These are phyloP conservation scores for Tripterygium wilfordii DNA, from an alignment of 177 flowering plant genomes.

Conservation along the genomic window DNA sequence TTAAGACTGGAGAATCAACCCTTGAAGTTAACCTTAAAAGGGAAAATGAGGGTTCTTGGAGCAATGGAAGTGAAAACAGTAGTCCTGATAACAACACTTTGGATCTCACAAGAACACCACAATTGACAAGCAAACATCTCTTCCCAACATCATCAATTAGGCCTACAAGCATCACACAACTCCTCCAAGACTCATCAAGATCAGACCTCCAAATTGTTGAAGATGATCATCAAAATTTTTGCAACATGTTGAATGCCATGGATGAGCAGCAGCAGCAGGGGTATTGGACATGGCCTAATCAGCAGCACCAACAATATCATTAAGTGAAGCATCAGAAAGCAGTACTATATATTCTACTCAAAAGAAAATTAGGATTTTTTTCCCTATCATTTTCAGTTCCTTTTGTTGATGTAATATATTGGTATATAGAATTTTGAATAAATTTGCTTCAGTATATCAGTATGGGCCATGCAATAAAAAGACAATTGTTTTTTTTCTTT, in stretches of 20 bases:
- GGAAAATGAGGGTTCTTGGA: slow-evolving; percentile 31
- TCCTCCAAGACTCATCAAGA: slow-evolving; percentile 25
- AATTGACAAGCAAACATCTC: slow-evolving; percentile 20
- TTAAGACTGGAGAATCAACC: slow-evolving; percentile 24
- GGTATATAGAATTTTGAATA: too few species aligned
- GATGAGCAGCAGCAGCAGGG: slow-evolving; percentile 44
- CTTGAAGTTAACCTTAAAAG: slow-evolving; percentile 19
- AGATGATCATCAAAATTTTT: slow-evolving; percentile 30
- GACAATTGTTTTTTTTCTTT: slow-evolving; percentile 10
- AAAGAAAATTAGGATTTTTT: slow-evolving; percentile 9
- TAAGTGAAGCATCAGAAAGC: too few species aligned
- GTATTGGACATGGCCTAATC: slow-evolving; percentile 51
- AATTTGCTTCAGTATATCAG: slow-evolving; percentile 12
- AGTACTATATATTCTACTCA: too few species aligned
- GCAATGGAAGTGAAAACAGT: slow-evolving; percentile 45
- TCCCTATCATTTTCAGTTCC: slow-evolving; percentile 1
- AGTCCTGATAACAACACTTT: slow-evolving; percentile 49
- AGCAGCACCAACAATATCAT: too few species aligned
- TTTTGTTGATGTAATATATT: slow-evolving; percentile 6
- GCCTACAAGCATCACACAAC: slow-evolving; percentile 24
- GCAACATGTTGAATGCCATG: slow-evolving; percentile 38
- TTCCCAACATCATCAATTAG: slow-evolving; percentile 28
- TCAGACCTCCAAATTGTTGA: slow-evolving; percentile 23
- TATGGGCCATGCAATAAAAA: slow-evolving; percentile 27
- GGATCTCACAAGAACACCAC: slow-evolving; percentile 53